These are phyloP conservation scores for Ceratonia siliqua DNA, from an alignment of 306 rosid species.

Conservation along the genomic window DNA sequence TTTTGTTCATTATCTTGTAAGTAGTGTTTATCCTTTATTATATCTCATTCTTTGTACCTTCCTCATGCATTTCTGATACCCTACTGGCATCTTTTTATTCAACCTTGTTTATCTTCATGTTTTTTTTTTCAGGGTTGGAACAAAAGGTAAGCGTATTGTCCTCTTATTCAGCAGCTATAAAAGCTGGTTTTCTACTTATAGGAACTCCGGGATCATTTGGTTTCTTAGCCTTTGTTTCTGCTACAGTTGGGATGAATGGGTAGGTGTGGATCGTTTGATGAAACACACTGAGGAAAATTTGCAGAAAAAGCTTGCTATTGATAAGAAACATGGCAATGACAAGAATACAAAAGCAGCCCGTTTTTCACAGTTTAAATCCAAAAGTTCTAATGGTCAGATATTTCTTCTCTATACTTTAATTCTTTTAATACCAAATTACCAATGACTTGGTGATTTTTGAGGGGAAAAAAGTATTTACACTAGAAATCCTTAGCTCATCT, in stretches of 20 bases:
- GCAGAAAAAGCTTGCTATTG: slow-evolving; percentile 41
- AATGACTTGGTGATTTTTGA: neutral
- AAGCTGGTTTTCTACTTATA: neutral
- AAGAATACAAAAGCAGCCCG: slow-evolving; percentile 45
- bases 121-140: slow-evolving; percentile 81
- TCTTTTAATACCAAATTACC: neutral
- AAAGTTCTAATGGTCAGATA: slow-evolving; percentile 47
- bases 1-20: slow-evolving; percentile 78
- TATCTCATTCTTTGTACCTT: neutral
- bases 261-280: slow-evolving; percentile 61
- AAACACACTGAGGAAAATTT: slow-evolving; percentile 62
- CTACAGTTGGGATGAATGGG: slow-evolving; percentile 97
- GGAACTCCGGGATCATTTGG: slow-evolving; percentile 9
- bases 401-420: slow-evolving; percentile 27
- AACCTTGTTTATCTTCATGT: neutral
- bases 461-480: neutral
- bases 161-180: slow-evolving; percentile 18
- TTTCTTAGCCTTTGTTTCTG: slow-evolving; percentile 16
- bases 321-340: slow-evolving; percentile 41
- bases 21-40: neutral
- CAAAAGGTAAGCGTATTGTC: slow-evolving; percentile 54
- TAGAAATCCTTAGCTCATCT: neutral
- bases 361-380: slow-evolving; percentile 44
- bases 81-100: neutral
- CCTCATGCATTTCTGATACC: neutral